These are phyloP conservation scores for Graphilbum fragrans DNA, from an alignment of 2,329 filamentous ascomycete species.

Conservation along the genomic window DNA sequence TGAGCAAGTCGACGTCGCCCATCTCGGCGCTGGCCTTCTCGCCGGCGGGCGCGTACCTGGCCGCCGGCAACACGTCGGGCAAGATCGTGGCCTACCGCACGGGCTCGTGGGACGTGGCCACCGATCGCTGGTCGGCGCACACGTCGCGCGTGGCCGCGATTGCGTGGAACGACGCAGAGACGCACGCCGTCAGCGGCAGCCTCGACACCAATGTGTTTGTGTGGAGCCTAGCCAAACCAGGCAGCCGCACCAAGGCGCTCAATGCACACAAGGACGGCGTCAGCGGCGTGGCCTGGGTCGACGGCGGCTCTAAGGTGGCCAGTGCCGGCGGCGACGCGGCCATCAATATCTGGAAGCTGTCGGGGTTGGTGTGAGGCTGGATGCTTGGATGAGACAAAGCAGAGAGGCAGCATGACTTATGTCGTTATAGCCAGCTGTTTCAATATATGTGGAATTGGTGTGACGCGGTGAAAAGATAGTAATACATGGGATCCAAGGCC, in stretches of 20 bases:
- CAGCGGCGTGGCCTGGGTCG: conserved; percentile 69
- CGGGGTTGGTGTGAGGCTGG: conserved; percentile 25
- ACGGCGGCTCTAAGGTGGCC: conserved; percentile 52
- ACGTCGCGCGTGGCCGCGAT: conserved; percentile 45
- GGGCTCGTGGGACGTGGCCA: conserved; percentile 52
- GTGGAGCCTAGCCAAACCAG: conserved; percentile 78
- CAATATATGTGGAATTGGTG: no score
- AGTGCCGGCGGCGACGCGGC: conserved; percentile 80
- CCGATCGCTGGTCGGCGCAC: conserved; percentile 57
- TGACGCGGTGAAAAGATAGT: no score
- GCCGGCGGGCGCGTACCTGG: conserved; percentile 63
- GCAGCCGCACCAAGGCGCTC: conserved; percentile 67
- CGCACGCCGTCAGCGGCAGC: conserved; percentile 70
- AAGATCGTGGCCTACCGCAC: conserved; percentile 77
- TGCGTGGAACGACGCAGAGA: conserved; percentile 67
- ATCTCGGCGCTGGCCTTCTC: conserved; percentile 81
- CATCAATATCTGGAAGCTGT: conserved; percentile 76
- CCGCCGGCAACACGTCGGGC: conserved; percentile 70
- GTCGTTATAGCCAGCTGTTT: no score
- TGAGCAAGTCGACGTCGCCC: conserved; percentile 56
- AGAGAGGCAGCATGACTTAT: no score
- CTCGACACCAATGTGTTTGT: conserved; percentile 88
- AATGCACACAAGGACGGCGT: conserved; percentile 97
- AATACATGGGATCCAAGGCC: no score
- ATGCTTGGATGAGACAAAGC: no score